Percentiles rank a stretch among this genome's conserved stretches.
Evolutionary conservation across 2,329 filamentous ascomycete genomes (phyloP).

Genomic region (Helotiales sp.): DNA sequence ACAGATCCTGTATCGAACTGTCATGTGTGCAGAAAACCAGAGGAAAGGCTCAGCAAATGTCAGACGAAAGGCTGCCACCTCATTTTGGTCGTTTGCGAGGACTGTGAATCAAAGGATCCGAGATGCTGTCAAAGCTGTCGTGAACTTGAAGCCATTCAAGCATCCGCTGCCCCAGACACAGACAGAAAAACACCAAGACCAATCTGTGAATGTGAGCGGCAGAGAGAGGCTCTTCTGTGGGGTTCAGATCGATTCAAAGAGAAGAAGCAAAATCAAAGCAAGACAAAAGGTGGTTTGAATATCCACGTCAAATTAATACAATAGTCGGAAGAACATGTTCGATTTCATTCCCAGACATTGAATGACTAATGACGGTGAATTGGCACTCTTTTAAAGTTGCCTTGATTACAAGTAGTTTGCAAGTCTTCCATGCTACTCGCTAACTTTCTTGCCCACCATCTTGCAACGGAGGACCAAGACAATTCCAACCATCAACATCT

Average conservation of each 20-base stretch:
- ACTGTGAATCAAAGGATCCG: conserved; percentile 26
- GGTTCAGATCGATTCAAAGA: conserved; percentile 16
- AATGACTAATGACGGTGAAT: too few relatives aligned
- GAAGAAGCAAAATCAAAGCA: not conserved
- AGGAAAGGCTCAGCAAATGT: conserved; percentile 35
- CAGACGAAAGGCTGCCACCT: conserved; percentile 32
- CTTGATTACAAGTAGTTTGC: too few relatives aligned
- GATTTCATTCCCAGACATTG: too few relatives aligned
- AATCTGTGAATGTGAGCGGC: conserved; percentile 33
- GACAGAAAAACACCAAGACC: conserved; percentile 13
- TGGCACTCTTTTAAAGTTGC: too few relatives aligned
- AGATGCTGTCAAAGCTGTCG: conserved; percentile 33
- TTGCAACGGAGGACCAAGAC: too few relatives aligned
- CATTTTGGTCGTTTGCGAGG: conserved; percentile 33
- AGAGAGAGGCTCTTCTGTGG: conserved; percentile 34
- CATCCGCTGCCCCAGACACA: not conserved
- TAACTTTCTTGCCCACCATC: too few relatives aligned
- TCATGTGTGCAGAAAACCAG: conserved; percentile 27
- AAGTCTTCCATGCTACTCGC: too few relatives aligned
- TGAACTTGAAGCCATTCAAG: conserved; percentile 16
- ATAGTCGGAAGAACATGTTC: not conserved
- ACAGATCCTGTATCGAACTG: conserved; percentile 32
- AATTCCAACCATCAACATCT: too few relatives aligned
- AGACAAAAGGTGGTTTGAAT: not conserved
- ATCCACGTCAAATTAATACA: not conserved